phyloP scores from a whole-genome alignment of 2,329 filamentous ascomycete species.

The Ophiostoma pallidulum region DNA sequence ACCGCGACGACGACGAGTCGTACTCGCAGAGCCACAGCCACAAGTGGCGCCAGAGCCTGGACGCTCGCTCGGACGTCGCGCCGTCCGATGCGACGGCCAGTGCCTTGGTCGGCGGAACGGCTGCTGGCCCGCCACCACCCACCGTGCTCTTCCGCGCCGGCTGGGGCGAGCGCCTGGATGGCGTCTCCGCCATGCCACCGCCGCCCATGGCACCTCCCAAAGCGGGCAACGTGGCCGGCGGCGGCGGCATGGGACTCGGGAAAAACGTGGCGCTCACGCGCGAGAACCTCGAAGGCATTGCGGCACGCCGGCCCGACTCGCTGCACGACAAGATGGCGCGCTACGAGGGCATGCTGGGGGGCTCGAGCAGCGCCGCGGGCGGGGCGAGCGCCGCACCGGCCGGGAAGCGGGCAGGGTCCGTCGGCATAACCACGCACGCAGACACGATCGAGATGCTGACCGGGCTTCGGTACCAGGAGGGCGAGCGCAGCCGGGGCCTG shows the following conservation, averaged over 20 bases:
- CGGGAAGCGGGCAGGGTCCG: not conserved
- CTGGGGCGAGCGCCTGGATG: too few species aligned
- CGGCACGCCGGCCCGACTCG: slow-evolving; percentile 59
- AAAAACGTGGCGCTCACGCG: slow-evolving; percentile 60
- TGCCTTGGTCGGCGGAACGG: not conserved
- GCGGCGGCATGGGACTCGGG: too few species aligned
- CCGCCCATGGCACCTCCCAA: slow-evolving; percentile 48
- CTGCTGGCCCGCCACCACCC: too few species aligned
- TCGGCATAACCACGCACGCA: slow-evolving; percentile 28
- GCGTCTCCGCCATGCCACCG: slow-evolving; percentile 9
- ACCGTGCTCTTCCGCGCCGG: too few species aligned
- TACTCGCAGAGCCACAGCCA: slow-evolving; percentile 52
- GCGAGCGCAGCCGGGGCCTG: slow-evolving; percentile 78
- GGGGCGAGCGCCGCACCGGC: not conserved
- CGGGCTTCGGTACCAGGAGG: slow-evolving; percentile 76
- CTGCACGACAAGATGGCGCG: slow-evolving; percentile 78
- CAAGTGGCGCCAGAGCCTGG: slow-evolving; percentile 26
- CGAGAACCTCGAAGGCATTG: slow-evolving; percentile 69
- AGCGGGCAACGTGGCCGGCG: slow-evolving; percentile 25
- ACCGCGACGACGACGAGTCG: slow-evolving; percentile 60
- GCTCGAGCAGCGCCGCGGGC: not conserved
- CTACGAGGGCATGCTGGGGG: slow-evolving; percentile 48
- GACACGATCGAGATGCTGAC: slow-evolving; percentile 92
- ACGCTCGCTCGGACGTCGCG: slow-evolving; percentile 37
- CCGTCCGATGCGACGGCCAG: slow-evolving; percentile 32